Evolutionary conservation across 768 basidiomycete species (phyloP), one percentile per base, ranked within the genome.

Genomic region (Dendrothele bispora): DNA sequence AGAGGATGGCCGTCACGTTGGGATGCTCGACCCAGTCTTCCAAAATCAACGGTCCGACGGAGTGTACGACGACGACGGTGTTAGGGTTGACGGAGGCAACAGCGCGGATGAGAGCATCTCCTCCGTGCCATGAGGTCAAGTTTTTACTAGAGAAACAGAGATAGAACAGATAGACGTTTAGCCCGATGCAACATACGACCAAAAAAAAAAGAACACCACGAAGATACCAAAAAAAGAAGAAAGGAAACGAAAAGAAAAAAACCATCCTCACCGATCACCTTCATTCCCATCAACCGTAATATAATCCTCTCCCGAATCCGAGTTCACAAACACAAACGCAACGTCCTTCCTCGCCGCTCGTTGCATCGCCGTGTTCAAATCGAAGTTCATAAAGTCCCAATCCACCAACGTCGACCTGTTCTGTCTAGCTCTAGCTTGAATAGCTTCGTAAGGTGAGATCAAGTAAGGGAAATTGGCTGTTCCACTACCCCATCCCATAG

Each of bases 401-500:
- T 75, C 79, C 17, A 91, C 67, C 17, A 69, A 74, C 0, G 87
- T 86, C n/a, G n/a, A n/a, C 14, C 78, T 76, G 58, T 88, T 84
- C 26, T 76, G 56, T n/a, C 78, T 72, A 1, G 91, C 88, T 35
- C 84, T 80, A 6, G 64, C 60, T 60, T 93, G 87, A 55, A 97
- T 85, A 3, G 91, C 91, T 60, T 90, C 84, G 39, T 88, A 73
- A 2, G 93, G 91, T 82, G 87, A 82, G 49, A 93, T 67, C 12
- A 93, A 78, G 64, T 92, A 93, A 5, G 85, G 82, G 70, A 89
- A 85, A 55, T 82, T 79, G 11, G 80, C 74, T 0, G 92, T 90
- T 5, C n/a, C n/a, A n/a, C n/a, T n/a, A n/a, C 91, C 94, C 94
- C 94, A 97, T 12, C 92, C 92, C 85, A 93, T 86, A 7, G 91